phyloP scores from a whole-genome alignment of 768 basidiomycete species.

The Termitomyces sp. region DNA sequence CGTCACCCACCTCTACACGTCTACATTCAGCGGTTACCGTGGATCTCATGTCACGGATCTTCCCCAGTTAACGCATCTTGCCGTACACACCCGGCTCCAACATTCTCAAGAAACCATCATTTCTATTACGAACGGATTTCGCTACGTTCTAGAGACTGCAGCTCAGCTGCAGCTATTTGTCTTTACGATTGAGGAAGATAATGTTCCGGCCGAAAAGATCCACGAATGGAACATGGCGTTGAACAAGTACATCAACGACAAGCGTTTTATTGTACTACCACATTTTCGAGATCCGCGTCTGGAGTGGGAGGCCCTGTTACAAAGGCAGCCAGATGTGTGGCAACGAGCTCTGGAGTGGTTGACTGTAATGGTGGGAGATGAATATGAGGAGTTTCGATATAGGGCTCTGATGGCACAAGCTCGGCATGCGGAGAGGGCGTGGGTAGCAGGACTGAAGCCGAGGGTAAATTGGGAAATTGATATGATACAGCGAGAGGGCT shows the following conservation, averaged over 20 bases:
- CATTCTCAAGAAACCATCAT: neutral
- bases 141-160: neutral
- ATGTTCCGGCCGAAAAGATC: neutral
- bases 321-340: constrained; percentile 5
- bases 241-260: neutral
- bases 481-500: constrained; percentile 20
- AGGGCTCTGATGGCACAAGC: neutral
- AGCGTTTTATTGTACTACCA: neutral
- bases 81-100: constrained; percentile 24
- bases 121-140: neutral
- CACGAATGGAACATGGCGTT: neutral
- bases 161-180: neutral
- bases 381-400: neutral
- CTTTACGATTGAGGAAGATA: neutral
- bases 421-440: neutral
- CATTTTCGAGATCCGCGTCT: neutral
- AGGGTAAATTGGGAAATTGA: constrained; percentile 23
- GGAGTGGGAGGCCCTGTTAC: constrained; percentile 5
- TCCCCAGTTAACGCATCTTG: constrained; percentile 29
- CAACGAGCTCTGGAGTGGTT: constrained; percentile 15
- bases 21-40: constrained; percentile 26
- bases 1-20: constrained; percentile 33
- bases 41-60: constrained; percentile 28
- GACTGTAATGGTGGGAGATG: neutral
- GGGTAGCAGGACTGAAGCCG: neutral